Conservation (phyloP, 192 early-diverging fungal species). For the Coemansia sp. region DNA sequence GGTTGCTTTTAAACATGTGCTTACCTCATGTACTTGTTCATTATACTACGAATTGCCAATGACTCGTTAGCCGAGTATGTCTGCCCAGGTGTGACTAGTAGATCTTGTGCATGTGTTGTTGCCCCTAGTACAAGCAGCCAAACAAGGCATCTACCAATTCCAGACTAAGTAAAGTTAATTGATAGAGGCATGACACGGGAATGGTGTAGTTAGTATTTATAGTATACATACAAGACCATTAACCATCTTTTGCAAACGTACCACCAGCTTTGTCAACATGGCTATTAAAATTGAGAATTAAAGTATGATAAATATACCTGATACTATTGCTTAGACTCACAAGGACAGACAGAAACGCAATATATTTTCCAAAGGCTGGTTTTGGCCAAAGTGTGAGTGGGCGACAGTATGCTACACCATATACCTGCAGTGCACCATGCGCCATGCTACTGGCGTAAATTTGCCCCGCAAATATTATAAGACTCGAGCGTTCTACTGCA, state of each 20-base stretch:
- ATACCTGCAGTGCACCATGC: not conserved
- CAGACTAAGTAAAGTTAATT: not conserved
- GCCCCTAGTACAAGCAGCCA: not conserved
- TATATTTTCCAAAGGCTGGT: not conserved
- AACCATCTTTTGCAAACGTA: not conserved
- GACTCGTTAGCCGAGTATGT: constrained; percentile 39
- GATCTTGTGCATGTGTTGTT: constrained; percentile 25
- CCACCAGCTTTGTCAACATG: not conserved
- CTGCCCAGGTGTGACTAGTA: constrained; percentile 37
- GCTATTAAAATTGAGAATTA: not conserved
- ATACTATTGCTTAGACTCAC: not conserved
- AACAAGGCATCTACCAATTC: not conserved
- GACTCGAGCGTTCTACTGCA: not conserved
- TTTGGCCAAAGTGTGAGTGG: not conserved
- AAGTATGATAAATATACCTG: not conserved
- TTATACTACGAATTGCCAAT: constrained; percentile 27
- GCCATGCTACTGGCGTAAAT: constrained; percentile 3
- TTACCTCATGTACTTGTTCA: constrained; percentile 55
- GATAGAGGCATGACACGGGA: not conserved
- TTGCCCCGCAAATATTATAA: constrained; percentile 6
- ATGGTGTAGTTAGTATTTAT: not conserved
- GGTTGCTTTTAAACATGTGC: not conserved
- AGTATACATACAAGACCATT: not conserved
- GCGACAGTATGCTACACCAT: not conserved
- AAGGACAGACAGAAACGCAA: not conserved